Evolutionary conservation across 225 moss, liverwort and hornwort genomes (phyloP).

Genomic region (Sphagnum tenellum): DNA sequence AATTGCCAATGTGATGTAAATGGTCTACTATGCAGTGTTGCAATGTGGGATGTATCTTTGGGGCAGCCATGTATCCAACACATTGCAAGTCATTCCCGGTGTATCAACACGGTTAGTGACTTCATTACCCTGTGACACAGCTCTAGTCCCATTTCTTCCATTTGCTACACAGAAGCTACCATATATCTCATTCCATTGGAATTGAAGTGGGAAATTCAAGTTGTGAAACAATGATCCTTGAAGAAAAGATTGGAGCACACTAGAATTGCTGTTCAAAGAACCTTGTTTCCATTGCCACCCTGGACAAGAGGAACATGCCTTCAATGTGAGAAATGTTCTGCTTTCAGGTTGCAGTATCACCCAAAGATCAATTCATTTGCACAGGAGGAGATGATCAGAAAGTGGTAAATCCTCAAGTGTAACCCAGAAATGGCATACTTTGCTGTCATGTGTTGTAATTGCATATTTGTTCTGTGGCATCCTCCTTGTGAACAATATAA

Average conservation of each 20-base stretch:
- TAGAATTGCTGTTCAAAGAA: no score
- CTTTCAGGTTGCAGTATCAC: conserved; percentile 42
- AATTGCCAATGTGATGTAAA: background rate
- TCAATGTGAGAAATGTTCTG: no score
- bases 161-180: no score
- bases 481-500: conserved; percentile 1
- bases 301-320: no score
- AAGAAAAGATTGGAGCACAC: no score
- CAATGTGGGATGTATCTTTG: conserved; percentile 47
- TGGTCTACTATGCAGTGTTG: conserved; percentile 22
- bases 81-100: conserved; percentile 41
- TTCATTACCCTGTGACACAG: no score
- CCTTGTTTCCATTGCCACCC: no score
- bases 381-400: conserved; percentile 60
- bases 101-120: conserved; percentile 44
- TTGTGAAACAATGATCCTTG: no score
- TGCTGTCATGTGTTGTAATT: background rate
- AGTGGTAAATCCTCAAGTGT: conserved; percentile 28
- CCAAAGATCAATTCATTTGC: conserved; percentile 38
- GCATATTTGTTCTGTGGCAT: background rate
- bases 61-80: conserved; percentile 51
- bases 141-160: no score
- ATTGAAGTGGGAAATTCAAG: no score
- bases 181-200: no score
- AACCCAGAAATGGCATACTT: background rate